Evolutionary conservation across 78 protist species (phyloP).

Genomic region (Polysphondylium violaceum): DNA sequence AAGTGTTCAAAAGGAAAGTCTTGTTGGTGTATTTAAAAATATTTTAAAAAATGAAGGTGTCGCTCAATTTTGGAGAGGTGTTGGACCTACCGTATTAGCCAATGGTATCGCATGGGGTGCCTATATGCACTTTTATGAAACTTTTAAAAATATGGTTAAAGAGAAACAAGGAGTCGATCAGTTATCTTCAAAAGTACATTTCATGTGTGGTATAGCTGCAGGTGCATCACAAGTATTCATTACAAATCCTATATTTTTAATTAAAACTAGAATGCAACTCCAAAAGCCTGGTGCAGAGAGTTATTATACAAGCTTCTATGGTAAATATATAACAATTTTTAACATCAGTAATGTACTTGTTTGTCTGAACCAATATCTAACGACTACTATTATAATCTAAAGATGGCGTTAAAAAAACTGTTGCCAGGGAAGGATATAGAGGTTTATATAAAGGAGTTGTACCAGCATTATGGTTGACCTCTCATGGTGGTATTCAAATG

Average conservation of each 20-base stretch:
- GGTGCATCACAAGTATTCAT: constrained; percentile 55
- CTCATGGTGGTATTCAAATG: constrained; percentile 81
- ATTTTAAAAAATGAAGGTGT: constrained; percentile 64
- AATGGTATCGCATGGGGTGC: constrained; percentile 76
- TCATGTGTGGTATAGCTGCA: constrained; percentile 46
- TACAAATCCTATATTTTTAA: constrained; percentile 75
- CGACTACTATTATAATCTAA: neutral
- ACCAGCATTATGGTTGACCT: constrained; percentile 69
- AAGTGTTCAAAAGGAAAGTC: neutral
- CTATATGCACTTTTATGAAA: constrained; percentile 65
- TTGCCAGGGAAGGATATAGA: constrained; percentile 43
- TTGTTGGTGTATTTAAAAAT: neutral
- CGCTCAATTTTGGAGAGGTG: constrained; percentile 75
- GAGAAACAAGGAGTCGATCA: neutral
- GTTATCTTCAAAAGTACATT: neutral
- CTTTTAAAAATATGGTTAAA: constrained; percentile 32
- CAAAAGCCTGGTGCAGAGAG: constrained; percentile 24
- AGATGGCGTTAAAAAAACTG: constrained; percentile 65
- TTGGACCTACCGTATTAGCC: constrained; percentile 40
- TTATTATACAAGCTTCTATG: constrained; percentile 60
- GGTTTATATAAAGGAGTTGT: constrained; percentile 70
- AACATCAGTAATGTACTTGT: neutral
- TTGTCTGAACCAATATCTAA: neutral
- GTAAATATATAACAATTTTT: neutral
- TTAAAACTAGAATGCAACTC: constrained; percentile 75